phyloP scores from a whole-genome alignment of 2,329 filamentous ascomycete genomes.

The Zymoseptoria ardabiliae region DNA sequence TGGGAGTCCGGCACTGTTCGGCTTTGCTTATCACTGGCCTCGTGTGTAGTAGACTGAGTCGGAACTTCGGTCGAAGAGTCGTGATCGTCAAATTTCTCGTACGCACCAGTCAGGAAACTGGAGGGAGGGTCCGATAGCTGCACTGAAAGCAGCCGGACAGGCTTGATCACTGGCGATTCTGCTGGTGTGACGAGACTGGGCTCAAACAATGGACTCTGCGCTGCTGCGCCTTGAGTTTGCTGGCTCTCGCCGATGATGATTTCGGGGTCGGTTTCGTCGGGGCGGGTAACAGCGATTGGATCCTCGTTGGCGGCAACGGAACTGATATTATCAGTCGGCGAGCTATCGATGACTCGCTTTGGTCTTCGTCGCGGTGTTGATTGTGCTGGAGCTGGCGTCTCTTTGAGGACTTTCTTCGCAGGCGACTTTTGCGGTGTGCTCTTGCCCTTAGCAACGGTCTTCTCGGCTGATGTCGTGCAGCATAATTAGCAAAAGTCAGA shows the following conservation, averaged over 20 bases:
- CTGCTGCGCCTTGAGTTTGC: neutral
- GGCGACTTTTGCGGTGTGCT: neutral
- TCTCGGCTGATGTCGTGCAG: neutral
- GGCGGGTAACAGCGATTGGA: neutral
- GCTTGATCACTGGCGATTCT: neutral
- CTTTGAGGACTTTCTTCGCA: neutral
- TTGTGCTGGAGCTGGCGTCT: neutral
- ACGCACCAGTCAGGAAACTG: conserved; percentile 21
- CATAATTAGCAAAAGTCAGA: neutral
- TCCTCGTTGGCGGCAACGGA: neutral
- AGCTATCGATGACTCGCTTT: conserved; percentile 18
- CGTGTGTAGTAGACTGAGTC: conserved; percentile 7
- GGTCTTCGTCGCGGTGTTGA: neutral
- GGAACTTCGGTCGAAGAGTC: neutral
- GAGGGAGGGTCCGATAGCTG: conserved; percentile 21
- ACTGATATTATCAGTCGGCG: conserved; percentile 3
- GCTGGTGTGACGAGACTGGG: neutral
- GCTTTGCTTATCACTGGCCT: conserved; percentile 8
- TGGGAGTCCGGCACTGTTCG: conserved; percentile 20
- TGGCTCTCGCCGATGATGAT: conserved; percentile 23
- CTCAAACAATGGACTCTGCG: neutral
- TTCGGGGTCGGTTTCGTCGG: conserved; percentile 1
- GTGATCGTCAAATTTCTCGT: conserved; percentile 10
- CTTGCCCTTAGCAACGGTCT: neutral
- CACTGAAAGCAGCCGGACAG: conserved; percentile 3